Base-by-base conservation (phyloP, 192 early-diverging fungal species). In the Coemansia sp. region DNA sequence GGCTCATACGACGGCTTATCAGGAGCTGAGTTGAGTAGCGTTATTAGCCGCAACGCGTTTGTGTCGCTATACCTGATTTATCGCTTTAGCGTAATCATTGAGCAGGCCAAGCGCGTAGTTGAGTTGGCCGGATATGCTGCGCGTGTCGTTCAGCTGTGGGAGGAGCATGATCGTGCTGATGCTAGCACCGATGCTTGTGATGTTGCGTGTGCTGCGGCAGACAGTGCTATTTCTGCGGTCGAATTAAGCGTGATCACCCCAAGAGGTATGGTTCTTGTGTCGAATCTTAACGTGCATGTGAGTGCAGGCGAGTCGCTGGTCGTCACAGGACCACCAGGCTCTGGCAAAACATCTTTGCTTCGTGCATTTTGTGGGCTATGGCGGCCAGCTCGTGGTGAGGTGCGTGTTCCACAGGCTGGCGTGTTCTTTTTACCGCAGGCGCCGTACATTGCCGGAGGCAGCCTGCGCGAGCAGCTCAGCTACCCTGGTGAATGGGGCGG, bases 11-110 rank as follows among this genome's bases (percentile, higher is more conserved):
- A 92, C 60, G 85, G 77, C 61, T 73, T 83, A 24, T 80, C 85
- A 14, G 81, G 85, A 6, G 74, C 84, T 3, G 88, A 93, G 58
- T 66, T 96, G 18, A 85, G 88, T 66, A 84, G 83, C 17, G 70
- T 96, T 3, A 92, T 96, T 54, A 89, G 91, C 64, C 79, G 85
- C 76, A 89, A 86, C 42, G 82, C 91, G 0, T 96, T 94, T 71
- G 79, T 94, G 23, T 90, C 90, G 26, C 82, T 96, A 74, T 96
- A 94, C 51, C 76, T 96, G 23, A 88, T 90, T 17, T 92, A 83
- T 68, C 86, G 82, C 25, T 94, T 94, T 67, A 86, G 87, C 0
- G 58, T 67, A 5, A 79, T 94, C 23, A 88, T 92, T 40, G 79
- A 89, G 49, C 86, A 90, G 66, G 73, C 87, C 2, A 82, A 84